These are phyloP conservation scores for Coemansia sp. DNA, from an alignment of 192 early-diverging fungal genomes.

Conservation along the genomic window DNA sequence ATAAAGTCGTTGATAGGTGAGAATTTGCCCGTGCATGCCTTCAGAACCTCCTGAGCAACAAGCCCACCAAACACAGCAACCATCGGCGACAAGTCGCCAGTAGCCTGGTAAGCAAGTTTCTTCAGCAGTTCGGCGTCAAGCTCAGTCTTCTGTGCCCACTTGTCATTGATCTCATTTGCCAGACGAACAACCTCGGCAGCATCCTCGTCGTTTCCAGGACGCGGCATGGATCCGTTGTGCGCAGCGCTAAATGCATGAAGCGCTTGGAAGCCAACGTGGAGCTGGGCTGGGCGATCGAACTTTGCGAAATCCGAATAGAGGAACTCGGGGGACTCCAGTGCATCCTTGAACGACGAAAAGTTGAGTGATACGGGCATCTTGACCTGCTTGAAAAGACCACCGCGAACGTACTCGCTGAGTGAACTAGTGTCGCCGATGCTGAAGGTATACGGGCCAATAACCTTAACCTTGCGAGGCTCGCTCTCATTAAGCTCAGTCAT, in stretches of 20 bases:
- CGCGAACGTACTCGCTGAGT: slow-evolving; percentile 72
- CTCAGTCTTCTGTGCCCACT: slow-evolving; percentile 68
- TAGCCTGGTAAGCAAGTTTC: slow-evolving; percentile 83
- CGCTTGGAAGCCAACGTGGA: slow-evolving; percentile 93
- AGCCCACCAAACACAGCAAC: slow-evolving; percentile 94
- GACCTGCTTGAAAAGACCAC: slow-evolving; percentile 95
- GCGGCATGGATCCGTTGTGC: slow-evolving; percentile 71
- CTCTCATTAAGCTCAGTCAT: slow-evolving; percentile 86
- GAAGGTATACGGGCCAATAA: slow-evolving; percentile 94
- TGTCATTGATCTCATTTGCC: slow-evolving; percentile 72
- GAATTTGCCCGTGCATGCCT: slow-evolving; percentile 98
- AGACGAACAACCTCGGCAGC: slow-evolving; percentile 74
- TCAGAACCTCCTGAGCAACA: slow-evolving; percentile 97
- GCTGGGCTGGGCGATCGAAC: slow-evolving; percentile 92
- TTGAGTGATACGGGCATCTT: slow-evolving; percentile 82
- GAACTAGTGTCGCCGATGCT: slow-evolving; percentile 86
- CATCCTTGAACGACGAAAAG: slow-evolving; percentile 76
- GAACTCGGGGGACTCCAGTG: slow-evolving; percentile 78
- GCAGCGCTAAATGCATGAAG: slow-evolving; percentile 74
- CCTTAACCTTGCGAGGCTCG: slow-evolving; percentile 78
- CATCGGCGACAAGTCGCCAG: slow-evolving; percentile 93
- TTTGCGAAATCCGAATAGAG: slow-evolving; percentile 94
- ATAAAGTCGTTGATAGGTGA: slow-evolving; percentile 86
- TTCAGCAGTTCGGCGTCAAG: slow-evolving; percentile 85
- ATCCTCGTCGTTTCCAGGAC: slow-evolving; percentile 82